phyloP scores from a whole-genome alignment of 768 basidiomycete genomes.

The Mycena rebaudengoi region DNA sequence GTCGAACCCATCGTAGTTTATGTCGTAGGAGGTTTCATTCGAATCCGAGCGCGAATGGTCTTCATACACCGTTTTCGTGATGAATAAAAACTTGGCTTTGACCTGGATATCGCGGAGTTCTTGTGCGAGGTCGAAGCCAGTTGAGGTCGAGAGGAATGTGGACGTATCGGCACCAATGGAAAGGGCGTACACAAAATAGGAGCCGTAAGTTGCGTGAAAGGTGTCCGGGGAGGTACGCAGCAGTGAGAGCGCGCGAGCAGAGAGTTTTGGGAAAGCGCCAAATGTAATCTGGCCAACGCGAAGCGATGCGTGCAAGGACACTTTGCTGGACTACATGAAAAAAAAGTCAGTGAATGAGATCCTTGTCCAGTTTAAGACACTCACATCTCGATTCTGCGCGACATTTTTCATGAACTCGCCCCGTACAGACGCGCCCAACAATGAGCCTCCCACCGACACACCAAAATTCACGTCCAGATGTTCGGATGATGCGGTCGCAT shows the following conservation, averaged over 20 bases:
- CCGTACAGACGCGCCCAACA: background rate
- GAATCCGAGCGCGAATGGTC: background rate
- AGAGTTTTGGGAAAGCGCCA: background rate
- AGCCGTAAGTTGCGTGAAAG: background rate
- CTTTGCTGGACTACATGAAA: background rate
- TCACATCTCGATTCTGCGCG: background rate
- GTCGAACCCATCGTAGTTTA: background rate
- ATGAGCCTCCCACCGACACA: background rate
- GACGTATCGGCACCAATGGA: background rate
- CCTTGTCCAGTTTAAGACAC: background rate
- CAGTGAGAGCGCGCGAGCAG: background rate
- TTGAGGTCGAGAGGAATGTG: background rate
- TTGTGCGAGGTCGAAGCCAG: background rate
- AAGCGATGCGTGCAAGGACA: background rate
- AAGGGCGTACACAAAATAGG: background rate
- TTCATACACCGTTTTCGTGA: background rate
- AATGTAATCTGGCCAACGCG: background rate
- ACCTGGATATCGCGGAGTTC: background rate
- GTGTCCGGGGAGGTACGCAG: background rate
- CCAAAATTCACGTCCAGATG: background rate
- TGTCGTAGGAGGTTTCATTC: background rate
- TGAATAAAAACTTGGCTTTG: background rate
- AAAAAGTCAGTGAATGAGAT: background rate
- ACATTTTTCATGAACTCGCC: background rate
- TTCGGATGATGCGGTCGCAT: background rate